Conservation (phyloP, 495 filamentous ascomycete genomes). For the Margaritispora aquatica region DNA sequence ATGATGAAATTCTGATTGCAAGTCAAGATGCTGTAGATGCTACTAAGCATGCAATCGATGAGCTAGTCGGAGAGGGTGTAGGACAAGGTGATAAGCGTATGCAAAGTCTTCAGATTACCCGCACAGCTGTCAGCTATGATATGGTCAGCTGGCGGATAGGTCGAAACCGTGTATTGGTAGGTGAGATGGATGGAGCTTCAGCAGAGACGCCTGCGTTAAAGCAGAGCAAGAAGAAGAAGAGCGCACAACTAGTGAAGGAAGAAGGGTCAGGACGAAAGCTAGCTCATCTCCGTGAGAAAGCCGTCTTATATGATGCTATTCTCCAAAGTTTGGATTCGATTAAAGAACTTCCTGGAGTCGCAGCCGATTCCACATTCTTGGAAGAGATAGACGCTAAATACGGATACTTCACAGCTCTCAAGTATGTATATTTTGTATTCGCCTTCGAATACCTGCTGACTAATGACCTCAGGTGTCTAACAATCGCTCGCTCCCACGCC, state of each 20-base stretch:
- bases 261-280: conserved; percentile 61
- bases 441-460: not conserved
- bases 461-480: conserved; percentile 57
- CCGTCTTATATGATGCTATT: conserved; percentile 89
- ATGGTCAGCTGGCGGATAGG: conserved; percentile 93
- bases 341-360: conserved; percentile 82
- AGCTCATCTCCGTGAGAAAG: conserved; percentile 75
- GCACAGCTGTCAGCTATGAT: conserved; percentile 86
- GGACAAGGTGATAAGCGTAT: conserved; percentile 79
- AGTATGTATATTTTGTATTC: conserved; percentile 57
- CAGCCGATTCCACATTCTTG: conserved; percentile 73
- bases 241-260: conserved; percentile 32
- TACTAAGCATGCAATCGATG: conserved; percentile 87
- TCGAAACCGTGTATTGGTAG: conserved; percentile 82
- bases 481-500: conserved; percentile 79
- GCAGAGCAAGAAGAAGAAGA: conserved; percentile 32
- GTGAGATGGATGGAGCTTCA: conserved; percentile 64
- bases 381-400: conserved; percentile 70
- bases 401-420: conserved; percentile 82
- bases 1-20: conserved; percentile 82
- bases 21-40: conserved; percentile 94
- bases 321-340: conserved; percentile 85
- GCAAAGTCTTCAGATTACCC: conserved; percentile 89
- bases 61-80: conserved; percentile 74
- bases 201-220: conserved; percentile 38